phyloP scores from a whole-genome alignment of 495 filamentous ascomycete genomes.

The Talaromyces wortmannii region DNA sequence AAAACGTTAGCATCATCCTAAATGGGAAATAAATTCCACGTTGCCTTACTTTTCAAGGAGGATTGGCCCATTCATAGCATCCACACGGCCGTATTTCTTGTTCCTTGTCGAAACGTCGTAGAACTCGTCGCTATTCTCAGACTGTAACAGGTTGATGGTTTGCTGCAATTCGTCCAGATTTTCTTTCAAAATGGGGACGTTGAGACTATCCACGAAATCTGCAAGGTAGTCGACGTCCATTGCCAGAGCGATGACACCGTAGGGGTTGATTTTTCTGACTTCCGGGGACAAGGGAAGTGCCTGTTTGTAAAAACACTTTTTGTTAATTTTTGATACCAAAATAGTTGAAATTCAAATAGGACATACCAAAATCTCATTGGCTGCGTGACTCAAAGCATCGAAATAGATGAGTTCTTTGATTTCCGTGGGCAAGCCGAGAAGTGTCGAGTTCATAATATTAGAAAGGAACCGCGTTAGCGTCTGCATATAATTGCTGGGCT shows the following conservation, averaged over 20 bases:
- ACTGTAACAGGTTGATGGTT: constrained; percentile 78
- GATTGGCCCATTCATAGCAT: constrained; percentile 76
- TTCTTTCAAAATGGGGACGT: constrained; percentile 71
- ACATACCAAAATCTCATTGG: constrained; percentile 73
- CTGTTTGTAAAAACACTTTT: constrained; percentile 28
- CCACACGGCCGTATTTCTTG: constrained; percentile 90
- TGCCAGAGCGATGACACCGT: constrained; percentile 72
- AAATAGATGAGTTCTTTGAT: constrained; percentile 99
- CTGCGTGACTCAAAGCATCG: constrained; percentile 86
- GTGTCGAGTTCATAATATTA: constrained; percentile 91
- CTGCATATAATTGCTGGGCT: constrained; percentile 88
- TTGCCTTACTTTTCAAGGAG: constrained; percentile 75
- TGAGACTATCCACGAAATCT: constrained; percentile 76
- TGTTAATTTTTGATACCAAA: background rate
- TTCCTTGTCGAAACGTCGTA: constrained; percentile 82
- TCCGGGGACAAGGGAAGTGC: constrained; percentile 74
- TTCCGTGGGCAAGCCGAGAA: constrained; percentile 83
- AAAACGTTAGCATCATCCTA: constrained; percentile 26
- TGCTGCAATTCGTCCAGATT: constrained; percentile 91
- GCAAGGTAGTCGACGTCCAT: constrained; percentile 78
- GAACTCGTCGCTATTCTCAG: constrained; percentile 87
- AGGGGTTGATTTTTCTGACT: constrained; percentile 79
- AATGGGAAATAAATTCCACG: background rate
- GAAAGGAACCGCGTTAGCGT: constrained; percentile 88
- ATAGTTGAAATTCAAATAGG: background rate